phyloP scores from a whole-genome alignment of 208 protist genomes.

The Wallacemonas sp. region DNA sequence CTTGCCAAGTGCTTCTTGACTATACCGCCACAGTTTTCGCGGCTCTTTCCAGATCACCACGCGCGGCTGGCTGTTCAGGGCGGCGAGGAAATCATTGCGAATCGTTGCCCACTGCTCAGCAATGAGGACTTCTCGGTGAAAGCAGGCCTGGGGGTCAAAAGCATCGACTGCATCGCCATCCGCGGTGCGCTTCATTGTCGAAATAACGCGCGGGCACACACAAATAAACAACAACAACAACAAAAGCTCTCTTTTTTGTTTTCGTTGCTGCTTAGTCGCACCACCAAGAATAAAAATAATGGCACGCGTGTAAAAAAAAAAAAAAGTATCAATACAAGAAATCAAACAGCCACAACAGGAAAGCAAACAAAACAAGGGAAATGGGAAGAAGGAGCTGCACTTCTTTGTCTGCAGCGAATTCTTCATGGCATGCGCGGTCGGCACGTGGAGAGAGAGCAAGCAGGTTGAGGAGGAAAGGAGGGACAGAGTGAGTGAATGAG shows the following conservation, averaged over 20 bases:
- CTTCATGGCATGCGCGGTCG: too few species aligned
- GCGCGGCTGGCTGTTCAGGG: conserved; percentile 23
- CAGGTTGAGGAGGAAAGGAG: neutral
- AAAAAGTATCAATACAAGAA: too few species aligned
- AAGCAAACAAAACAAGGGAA: neutral
- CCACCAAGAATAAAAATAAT: neutral
- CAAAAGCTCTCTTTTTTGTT: neutral
- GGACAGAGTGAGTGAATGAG: neutral
- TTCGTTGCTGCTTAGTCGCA: neutral
- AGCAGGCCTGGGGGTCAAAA: conserved; percentile 61
- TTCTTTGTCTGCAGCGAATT: too few species aligned
- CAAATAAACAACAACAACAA: too few species aligned
- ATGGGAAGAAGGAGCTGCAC: neutral
- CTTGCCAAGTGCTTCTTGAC: conserved; percentile 85
- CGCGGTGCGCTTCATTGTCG: conserved; percentile 53
- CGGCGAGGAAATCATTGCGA: conserved; percentile 65
- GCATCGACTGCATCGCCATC: conserved; percentile 32
- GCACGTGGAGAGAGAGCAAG: neutral
- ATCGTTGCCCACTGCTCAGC: conserved; percentile 68
- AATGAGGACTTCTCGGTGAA: conserved; percentile 82
- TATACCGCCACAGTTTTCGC: conserved; percentile 83
- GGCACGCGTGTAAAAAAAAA: neutral
- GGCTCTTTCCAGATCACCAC: conserved; percentile 62
- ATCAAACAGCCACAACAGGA: too few species aligned
- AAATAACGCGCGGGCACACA: too few species aligned